phyloP scores from a whole-genome alignment of 2,329 filamentous ascomycete genomes.

The Cercospora zeina region DNA sequence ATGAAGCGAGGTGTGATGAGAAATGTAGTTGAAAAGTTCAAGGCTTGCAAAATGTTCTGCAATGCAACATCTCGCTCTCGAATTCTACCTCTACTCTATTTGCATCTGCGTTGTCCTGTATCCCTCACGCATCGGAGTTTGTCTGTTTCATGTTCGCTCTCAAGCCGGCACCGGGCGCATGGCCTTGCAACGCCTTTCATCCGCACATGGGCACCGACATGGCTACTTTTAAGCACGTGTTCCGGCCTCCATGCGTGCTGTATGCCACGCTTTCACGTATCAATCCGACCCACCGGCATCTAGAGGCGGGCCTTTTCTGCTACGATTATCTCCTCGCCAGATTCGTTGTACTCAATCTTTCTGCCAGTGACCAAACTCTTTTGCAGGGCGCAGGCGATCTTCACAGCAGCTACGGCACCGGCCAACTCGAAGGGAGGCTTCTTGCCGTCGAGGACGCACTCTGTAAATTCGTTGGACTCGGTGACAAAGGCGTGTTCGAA shows the following conservation, averaged over 20 bases:
- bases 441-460: slow-evolving; percentile 57
- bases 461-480: slow-evolving; percentile 65
- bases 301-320: slow-evolving; percentile 27
- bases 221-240: neutral
- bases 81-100: neutral
- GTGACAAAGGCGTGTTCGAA: slow-evolving; percentile 65
- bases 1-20: neutral
- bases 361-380: slow-evolving; percentile 47
- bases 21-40: neutral
- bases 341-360: slow-evolving; percentile 58
- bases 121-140: neutral
- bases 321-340: slow-evolving; percentile 36
- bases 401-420: slow-evolving; percentile 60
- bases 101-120: neutral
- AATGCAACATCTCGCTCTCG: neutral
- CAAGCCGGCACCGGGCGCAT: neutral
- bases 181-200: neutral
- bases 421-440: slow-evolving; percentile 58
- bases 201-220: neutral
- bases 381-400: slow-evolving; percentile 58
- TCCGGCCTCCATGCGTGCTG: neutral
- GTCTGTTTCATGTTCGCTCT: neutral
- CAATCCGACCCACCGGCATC: neutral
- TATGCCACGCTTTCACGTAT: neutral
- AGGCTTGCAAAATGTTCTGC: neutral